Base-by-base conservation (phyloP, 331 rosid species). In the Ulmus americana region DNA sequence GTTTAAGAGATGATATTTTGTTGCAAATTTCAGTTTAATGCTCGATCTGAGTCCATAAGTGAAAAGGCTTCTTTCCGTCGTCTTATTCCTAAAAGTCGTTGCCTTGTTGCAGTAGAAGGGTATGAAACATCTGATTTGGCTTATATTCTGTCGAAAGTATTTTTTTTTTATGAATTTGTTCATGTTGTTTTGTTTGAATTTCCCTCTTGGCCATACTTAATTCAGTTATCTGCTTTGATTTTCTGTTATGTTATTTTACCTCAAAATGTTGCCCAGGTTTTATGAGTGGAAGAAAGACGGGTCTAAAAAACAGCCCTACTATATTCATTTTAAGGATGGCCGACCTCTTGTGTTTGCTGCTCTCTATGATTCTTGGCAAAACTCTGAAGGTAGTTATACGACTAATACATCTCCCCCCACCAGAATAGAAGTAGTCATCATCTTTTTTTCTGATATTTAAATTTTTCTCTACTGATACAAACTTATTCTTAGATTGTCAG, bases 231-330 rank as follows among this genome's bases (percentile, higher is more conserved):
- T 18, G 40, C 35, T 39, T 49, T 5, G 2, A 6, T 28, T 13
- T 40, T 51, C 5, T 48, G 3, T 35, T 55, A 6, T n/a, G 22
- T 55, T 22, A 40, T 10, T 49, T 64, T 13, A 49, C 46, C 18
- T 10, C 61, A n/a, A 40, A 7, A 6, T 65, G 2, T 44, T 15
- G 44, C 72, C 22, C 65, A 89, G 98, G 69, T 89, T 92, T 74
- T 92, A 86, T 49, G 98, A 92, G 79, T 89, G 98, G 98, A 92
- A 87, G 73, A 92, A 86, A 42, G 95, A 85, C 67, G 91, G 91
- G 77, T 81, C 89, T 38, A 90, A 68, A 79, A 92, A 85, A 74
- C 98, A 92, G 76, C 98, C 98, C 39, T 87, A 92, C 80, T 86
- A 92, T 65, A 66, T 89, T 50, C 86, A 89, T 79, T 87, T 92